Base-by-base conservation (phyloP, 2,329 filamentous ascomycete species). In the Fusarium temperatum region DNA sequence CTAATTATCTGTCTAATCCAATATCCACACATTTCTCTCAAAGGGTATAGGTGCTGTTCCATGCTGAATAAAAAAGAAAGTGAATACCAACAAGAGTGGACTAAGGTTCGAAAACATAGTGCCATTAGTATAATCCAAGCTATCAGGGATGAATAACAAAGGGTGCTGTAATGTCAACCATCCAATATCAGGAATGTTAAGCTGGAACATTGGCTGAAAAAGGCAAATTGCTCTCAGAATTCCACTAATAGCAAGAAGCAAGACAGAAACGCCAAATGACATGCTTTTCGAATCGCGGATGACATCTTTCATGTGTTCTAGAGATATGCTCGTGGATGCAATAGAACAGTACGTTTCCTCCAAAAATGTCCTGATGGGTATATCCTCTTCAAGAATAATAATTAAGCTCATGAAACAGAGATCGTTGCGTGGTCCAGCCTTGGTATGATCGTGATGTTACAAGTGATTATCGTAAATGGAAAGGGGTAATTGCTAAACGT, bases 321-420 rank as follows among this genome's bases (percentile, higher is more conserved):
- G 58, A 54, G 22, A 56, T 67, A 55, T 68, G 56, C 64, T 63
- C 45, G 56, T 47, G 53, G 57, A 60, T 45, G 62, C 42, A 61
- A 38, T 55, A 54, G 32, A 47, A 26, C 48, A 56, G 42, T 50
- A 50, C 45, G 39, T 71, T 70, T 75, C 79, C 75, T 80, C 68
- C 78, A 79, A 77, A 76, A 61, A 63, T 28, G 71, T 76, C 76
- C 78, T 77, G 72, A 63, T 68, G 77, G 78, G 78, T 81, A 81
- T 80, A 75, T 81, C 76, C 77, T 71, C 66, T 72, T 70, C 48
- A 75, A 77, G 70, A 65, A 66, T 67, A 77, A 48, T 36, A 75
- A 70, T 56, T 51, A 79, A 69, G 59, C 68, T 59, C 65, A 72
- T 74, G 65, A 68, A 61, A 68, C 39, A 56, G 56, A 63, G 67